These are phyloP conservation scores for Bondarzewia mesenterica DNA, from an alignment of 1,284 basidiomycete genomes.

Conservation along the genomic window DNA sequence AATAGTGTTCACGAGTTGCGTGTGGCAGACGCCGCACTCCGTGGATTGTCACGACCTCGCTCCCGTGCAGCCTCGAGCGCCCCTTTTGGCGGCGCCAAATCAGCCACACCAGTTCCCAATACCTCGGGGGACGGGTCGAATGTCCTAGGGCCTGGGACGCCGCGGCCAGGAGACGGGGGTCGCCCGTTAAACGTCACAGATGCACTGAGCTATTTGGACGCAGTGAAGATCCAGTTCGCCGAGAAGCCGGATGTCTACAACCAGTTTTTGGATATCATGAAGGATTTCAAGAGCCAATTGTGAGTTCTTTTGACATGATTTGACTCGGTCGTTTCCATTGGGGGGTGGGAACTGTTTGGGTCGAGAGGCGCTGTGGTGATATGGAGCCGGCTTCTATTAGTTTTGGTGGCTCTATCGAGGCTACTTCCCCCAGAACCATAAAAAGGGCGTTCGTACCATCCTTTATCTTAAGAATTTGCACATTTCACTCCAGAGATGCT, in stretches of 20 bases:
- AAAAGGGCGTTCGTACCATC: no score
- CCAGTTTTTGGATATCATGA: constrained; percentile 98
- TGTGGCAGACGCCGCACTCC: neutral
- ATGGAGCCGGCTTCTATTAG: no score
- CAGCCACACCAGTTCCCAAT: neutral
- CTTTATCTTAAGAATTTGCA: no score
- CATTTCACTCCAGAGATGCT: no score
- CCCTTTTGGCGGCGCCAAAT: neutral
- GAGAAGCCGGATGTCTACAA: constrained; percentile 96
- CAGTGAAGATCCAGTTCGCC: constrained; percentile 90
- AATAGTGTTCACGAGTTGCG: neutral
- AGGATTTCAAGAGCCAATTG: constrained; percentile 95
- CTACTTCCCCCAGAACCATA: no score
- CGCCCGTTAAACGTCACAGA: constrained; percentile 78
- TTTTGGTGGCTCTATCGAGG: no score
- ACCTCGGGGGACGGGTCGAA: neutral
- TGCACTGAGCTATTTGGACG: constrained; percentile 95
- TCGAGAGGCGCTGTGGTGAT: no score
- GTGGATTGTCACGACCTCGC: constrained; percentile 4
- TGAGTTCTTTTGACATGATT: constrained; percentile 38
- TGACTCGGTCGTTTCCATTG: neutral
- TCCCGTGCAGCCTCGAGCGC: constrained; percentile 10
- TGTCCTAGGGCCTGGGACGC: neutral
- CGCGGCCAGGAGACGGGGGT: constrained; percentile 8
- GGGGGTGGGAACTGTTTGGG: no score